Percentiles rank a stretch among this genome's conserved stretches.
Evolutionary conservation across 345 rosid genomes (phyloP).

Genomic region (Gossypium stocksii): DNA sequence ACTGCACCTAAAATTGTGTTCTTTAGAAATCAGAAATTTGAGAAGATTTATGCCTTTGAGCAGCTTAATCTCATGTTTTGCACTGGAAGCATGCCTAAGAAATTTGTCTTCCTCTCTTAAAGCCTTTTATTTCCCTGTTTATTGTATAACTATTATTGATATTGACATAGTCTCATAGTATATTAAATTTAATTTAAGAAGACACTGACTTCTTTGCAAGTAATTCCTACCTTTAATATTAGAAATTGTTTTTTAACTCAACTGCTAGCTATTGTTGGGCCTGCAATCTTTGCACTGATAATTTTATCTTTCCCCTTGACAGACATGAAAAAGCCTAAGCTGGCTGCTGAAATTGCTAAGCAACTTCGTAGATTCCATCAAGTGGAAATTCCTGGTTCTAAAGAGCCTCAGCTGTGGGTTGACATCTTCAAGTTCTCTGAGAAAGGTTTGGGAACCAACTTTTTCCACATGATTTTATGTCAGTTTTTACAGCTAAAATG

Average conservation of each 20-base stretch:
- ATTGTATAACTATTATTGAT: not conserved
- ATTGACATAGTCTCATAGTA: not conserved
- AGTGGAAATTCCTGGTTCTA: constrained; percentile 81
- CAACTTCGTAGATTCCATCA: constrained; percentile 72
- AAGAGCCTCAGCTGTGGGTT: constrained; percentile 91
- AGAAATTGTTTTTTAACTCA: not conserved
- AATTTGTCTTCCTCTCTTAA: not conserved
- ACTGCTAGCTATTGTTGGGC: not conserved
- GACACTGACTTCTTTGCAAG: not conserved
- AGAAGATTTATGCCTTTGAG: not conserved
- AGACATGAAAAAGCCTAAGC: constrained; percentile 80
- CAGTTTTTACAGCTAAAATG: not conserved
- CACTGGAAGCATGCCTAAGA: not conserved
- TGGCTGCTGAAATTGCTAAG: constrained; percentile 85
- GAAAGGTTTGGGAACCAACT: constrained; percentile 43
- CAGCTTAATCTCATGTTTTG: not conserved
- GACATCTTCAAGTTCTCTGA: constrained; percentile 80
- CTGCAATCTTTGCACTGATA: not conserved
- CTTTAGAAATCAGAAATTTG: not conserved
- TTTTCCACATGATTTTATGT: not conserved
- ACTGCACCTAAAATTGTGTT: not conserved
- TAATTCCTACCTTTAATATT: not conserved
- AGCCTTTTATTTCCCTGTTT: constrained; percentile 3
- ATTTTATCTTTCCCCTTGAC: constrained; percentile 20
- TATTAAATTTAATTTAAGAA: not conserved